A percentile compares a stretch with the other conserved stretches of the same genome.
Conservation (phyloP, 73 alveolate species). For the Paramecium caudatum region DNA sequence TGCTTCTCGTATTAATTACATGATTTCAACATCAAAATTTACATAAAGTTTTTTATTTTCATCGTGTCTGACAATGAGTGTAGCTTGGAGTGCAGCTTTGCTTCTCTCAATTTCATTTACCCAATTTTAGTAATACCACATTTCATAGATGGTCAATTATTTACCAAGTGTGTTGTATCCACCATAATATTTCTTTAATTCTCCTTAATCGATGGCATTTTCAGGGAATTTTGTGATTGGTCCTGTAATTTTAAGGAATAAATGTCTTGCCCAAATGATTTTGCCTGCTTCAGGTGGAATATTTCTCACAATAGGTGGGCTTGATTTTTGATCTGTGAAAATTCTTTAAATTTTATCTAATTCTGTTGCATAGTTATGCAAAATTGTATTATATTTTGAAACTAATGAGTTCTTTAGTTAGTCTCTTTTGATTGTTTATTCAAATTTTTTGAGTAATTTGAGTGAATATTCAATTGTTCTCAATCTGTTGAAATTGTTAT, state of each 20-base stretch:
- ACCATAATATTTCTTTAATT: conserved; percentile 84
- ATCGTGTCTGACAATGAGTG: conserved; percentile 95
- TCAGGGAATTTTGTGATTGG: conserved; percentile 98
- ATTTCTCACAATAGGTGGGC: conserved; percentile 99
- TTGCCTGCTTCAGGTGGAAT: conserved; percentile 99
- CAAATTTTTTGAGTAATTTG: conserved; percentile 97
- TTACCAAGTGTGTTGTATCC: conserved; percentile 91
- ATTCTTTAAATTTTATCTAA: conserved; percentile 80
- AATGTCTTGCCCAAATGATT: conserved; percentile 99
- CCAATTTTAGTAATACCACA: conserved; percentile 90
- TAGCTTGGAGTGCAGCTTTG: conserved; percentile 98
- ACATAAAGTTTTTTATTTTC: conserved; percentile 97
- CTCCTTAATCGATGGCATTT: conserved; percentile 81
- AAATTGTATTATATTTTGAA: conserved; percentile 92
- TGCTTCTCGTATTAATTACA: conserved; percentile 99
- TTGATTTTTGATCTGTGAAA: conserved; percentile 71
- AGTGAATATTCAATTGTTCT: conserved; percentile 98
- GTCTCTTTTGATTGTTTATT: conserved; percentile 98
- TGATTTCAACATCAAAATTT: conserved; percentile 99
- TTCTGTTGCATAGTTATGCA: conserved; percentile 96
- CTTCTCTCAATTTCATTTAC: conserved; percentile 92
- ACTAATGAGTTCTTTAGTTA: conserved; percentile 88
- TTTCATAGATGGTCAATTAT: conserved; percentile 89
- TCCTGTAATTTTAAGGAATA: conserved; percentile 95
- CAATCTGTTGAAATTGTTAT: conserved; percentile 97